Percentiles rank a stretch among this genome's conserved stretches.
Evolutionary conservation across 2,329 filamentous ascomycete genomes (phyloP).

Genomic region (Penicillium expansum): DNA sequence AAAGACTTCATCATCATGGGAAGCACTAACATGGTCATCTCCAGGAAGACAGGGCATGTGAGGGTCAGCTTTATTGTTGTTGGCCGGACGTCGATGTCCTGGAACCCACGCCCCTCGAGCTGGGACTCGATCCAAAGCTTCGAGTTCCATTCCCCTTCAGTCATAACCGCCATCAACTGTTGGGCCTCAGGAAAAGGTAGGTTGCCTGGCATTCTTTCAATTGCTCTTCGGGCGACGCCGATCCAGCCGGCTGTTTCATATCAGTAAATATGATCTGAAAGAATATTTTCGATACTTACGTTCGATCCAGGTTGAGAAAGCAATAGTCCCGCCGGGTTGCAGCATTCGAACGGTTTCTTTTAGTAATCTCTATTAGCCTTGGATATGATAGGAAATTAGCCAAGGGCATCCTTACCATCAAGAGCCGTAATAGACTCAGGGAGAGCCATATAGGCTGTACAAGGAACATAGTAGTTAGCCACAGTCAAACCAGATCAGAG

Average conservation of each 20-base stretch:
- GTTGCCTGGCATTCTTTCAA: constrained; percentile 26
- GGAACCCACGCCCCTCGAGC: constrained; percentile 24
- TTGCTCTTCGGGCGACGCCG: constrained; percentile 22
- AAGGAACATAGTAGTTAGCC: not conserved
- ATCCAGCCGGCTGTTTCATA: constrained; percentile 28
- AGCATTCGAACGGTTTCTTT: constrained; percentile 36
- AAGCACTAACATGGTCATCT: constrained; percentile 24
- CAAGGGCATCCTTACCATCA: constrained; percentile 28
- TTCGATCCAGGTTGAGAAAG: constrained; percentile 38
- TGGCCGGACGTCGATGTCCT: constrained; percentile 22
- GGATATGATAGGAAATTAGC: not conserved
- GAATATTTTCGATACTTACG: constrained; percentile 16
- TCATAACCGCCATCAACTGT: constrained; percentile 17
- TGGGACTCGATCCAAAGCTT: constrained; percentile 21
- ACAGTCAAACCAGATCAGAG: not conserved
- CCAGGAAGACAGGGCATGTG: constrained; percentile 18
- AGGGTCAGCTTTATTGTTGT: constrained; percentile 16
- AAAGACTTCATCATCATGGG: constrained; percentile 22
- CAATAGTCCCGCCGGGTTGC: constrained; percentile 34
- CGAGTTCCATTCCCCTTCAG: constrained; percentile 27
- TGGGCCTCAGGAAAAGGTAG: constrained; percentile 25
- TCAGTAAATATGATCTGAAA: not conserved
- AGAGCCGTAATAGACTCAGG: constrained; percentile 42
- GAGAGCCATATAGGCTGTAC: constrained; percentile 45
- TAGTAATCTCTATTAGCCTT: not conserved